Base-by-base conservation (phyloP, 305 asterid species). In the Petunia hybrid region DNA sequence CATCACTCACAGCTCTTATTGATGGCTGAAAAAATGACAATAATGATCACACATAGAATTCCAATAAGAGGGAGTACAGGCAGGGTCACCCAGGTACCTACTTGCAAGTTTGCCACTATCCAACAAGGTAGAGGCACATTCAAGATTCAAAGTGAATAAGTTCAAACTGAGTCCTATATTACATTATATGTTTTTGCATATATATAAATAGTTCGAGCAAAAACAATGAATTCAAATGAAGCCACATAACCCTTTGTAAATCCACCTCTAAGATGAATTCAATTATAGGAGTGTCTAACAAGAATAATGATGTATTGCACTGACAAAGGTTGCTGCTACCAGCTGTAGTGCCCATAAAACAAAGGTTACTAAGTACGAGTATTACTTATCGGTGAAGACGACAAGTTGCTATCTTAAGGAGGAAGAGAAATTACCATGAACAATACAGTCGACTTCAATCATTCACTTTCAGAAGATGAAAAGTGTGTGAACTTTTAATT, bases 341-440 rank as follows among this genome's bases (percentile, higher is more conserved):
- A 13, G 73, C 51, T 4, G 36, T 66, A 35, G 2, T 66, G 51
- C 73, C 77, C 61, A 46, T 35, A 46, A 48, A 67, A 46, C 61
- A 71, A 71, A 71, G 38, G 1, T 22, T 22, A 22, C 31, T 22
- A 22, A 22, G 31, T 22, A 22, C 31, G 31, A 35, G 61, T 70
- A 71, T 4, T 48, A 71, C 61, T 31, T n/a, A 48, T 14, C 41
- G 48, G 5, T 51, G 57, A 51, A 51, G 57, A 10, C n/a, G 12
- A 10, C 12, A 10, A 4, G 3, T 51, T 51, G 57, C 31, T 22
- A 22, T 22, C 31, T 22, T 22, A 22, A 22, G 31, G 31, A 9
- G 5, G n/a, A 51, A 51, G 14, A 73, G 63, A 73, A 73, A 12
- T 71, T 71, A 61, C 62, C 78, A 71, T 31, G 78, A 12, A 73